phyloP scores from a whole-genome alignment of 768 basidiomycete species.

The Auriculariales sp. region DNA sequence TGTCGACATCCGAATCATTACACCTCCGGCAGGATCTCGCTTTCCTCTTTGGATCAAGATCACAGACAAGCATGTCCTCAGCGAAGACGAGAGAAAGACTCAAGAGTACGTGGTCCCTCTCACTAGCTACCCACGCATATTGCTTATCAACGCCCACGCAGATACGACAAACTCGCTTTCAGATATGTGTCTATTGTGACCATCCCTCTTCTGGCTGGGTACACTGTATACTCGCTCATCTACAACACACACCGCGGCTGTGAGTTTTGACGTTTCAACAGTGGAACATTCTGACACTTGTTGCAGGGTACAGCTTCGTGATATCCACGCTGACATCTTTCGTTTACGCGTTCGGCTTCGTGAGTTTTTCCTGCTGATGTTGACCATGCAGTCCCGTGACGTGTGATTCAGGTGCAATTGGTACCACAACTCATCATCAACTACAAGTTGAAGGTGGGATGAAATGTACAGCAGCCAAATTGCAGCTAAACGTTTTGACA shows the following conservation, averaged over 20 bases:
- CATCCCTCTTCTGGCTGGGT: slow-evolving; percentile 62
- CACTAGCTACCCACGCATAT: background rate
- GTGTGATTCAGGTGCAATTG: slow-evolving; percentile 32
- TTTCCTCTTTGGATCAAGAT: slow-evolving; percentile 73
- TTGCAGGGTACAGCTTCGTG: slow-evolving; percentile 74
- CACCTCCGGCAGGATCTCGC: slow-evolving; percentile 43
- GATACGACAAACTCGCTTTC: slow-evolving; percentile 88
- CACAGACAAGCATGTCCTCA: slow-evolving; percentile 93
- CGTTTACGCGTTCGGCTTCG: slow-evolving; percentile 96
- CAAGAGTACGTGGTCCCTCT: slow-evolving; percentile 54
- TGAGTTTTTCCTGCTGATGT: slow-evolving; percentile 32
- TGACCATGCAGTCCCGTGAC: slow-evolving; percentile 4
- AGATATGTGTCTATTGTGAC: slow-evolving; percentile 86
- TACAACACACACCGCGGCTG: slow-evolving; percentile 76
- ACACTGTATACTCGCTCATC: slow-evolving; percentile 66
- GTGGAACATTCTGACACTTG: too few species aligned
- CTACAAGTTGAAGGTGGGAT: slow-evolving; percentile 78
- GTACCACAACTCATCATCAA: slow-evolving; percentile 88
- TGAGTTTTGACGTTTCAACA: background rate
- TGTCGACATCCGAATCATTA: slow-evolving; percentile 64
- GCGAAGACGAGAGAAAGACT: slow-evolving; percentile 93
- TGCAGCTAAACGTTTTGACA: slow-evolving; percentile 16
- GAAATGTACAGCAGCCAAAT: background rate
- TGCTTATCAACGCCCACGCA: slow-evolving; percentile 15
- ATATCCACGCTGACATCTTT: slow-evolving; percentile 88